phyloP scores from a whole-genome alignment of 140 eudicot genomes.

The Erigeron philadelphicus region DNA sequence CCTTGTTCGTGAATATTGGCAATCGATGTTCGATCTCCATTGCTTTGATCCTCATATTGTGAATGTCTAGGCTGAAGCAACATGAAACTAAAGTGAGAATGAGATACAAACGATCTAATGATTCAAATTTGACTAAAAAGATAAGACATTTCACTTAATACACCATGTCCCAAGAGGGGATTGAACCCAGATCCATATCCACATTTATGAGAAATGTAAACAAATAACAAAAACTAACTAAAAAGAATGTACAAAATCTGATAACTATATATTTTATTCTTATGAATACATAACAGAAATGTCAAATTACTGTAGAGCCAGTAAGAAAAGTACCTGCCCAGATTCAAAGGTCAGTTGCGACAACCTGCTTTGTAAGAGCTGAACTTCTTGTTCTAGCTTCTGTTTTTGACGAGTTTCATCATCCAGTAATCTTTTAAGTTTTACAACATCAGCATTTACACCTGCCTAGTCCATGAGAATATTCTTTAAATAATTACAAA shows the following conservation, averaged over 20 bases:
- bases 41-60: conserved; percentile 52
- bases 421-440: conserved; percentile 64
- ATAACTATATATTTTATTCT: background rate
- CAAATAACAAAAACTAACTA: background rate
- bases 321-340: conserved; percentile 49
- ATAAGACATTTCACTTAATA: background rate
- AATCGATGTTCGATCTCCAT: conserved; percentile 73
- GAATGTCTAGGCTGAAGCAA: conserved; percentile 44
- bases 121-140: background rate
- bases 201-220: background rate
- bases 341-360: conserved; percentile 63
- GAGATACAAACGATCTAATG: background rate
- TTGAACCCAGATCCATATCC: background rate
- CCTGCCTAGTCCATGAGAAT: conserved; percentile 56
- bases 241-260: background rate
- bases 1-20: conserved; percentile 91
- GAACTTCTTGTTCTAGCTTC: conserved; percentile 84
- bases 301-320: background rate
- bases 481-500: conserved; percentile 26
- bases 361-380: conserved; percentile 62
- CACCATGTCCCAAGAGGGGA: no score
- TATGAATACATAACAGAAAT: background rate
- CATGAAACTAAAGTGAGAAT: background rate
- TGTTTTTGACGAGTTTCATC: conserved; percentile 70
- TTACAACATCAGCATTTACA: conserved; percentile 51